phyloP scores from a whole-genome alignment of 176 grass and related monocot species.

The Carex cristatella region DNA sequence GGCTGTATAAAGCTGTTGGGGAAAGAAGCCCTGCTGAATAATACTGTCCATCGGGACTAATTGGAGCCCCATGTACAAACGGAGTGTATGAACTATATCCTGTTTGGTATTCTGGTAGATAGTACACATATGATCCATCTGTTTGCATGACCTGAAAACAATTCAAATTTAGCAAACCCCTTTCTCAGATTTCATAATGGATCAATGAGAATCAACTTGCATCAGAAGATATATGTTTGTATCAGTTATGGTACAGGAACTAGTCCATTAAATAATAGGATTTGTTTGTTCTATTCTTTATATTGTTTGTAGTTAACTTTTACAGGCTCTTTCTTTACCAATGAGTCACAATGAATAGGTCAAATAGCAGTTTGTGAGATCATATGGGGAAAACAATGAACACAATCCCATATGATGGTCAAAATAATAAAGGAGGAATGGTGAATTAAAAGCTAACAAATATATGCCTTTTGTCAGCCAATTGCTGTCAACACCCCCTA shows the following conservation, averaged over 20 bases:
- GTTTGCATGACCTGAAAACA: conserved; percentile 61
- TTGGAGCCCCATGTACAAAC: conserved; percentile 34
- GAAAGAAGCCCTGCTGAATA: conserved; percentile 37
- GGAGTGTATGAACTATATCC: conserved; percentile 43
- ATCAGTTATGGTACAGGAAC: neutral
- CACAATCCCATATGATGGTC: neutral
- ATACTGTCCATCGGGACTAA: conserved; percentile 61
- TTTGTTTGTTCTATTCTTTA: neutral
- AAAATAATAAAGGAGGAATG: neutral
- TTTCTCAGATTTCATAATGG: conserved; percentile 19
- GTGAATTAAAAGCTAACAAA: neutral
- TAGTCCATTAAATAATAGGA: neutral
- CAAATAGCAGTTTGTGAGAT: neutral
- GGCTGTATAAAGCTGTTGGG: conserved; percentile 49
- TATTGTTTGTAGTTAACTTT: neutral
- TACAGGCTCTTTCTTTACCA: neutral
- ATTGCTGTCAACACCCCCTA: neutral
- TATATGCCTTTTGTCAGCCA: neutral
- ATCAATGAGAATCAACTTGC: neutral
- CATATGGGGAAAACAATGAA: neutral
- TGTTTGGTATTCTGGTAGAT: conserved; percentile 61
- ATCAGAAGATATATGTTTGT: neutral
- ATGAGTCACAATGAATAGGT: neutral
- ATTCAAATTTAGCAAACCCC: conserved; percentile 13
- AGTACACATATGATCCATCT: conserved; percentile 73